Evolutionary conservation across 805 yeast genomes (phyloP).

Genomic region (Monosporozyma solicola): DNA sequence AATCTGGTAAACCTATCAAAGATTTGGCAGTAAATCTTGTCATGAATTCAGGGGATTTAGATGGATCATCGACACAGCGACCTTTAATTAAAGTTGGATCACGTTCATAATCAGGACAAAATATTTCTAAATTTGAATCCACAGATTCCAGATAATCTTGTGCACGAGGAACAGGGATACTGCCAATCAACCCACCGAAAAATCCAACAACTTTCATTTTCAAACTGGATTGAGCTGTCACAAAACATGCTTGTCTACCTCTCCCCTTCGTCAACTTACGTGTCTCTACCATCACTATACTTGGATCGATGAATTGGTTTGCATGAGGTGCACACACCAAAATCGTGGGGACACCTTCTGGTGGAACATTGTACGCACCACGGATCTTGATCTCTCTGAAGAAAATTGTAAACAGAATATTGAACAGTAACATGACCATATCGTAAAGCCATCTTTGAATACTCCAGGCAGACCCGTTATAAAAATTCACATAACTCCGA

Average conservation of each 20-base stretch:
- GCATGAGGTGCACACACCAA: slow-evolving; percentile 80
- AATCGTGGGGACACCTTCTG: slow-evolving; percentile 43
- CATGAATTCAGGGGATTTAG: slow-evolving; percentile 37
- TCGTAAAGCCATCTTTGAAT: slow-evolving; percentile 25
- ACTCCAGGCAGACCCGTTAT: slow-evolving; percentile 20
- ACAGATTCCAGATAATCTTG: slow-evolving; percentile 71
- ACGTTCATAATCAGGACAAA: slow-evolving; percentile 37
- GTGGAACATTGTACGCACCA: slow-evolving; percentile 38
- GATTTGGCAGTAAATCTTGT: slow-evolving; percentile 53
- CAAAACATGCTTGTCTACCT: slow-evolving; percentile 61
- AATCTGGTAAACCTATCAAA: slow-evolving; percentile 65
- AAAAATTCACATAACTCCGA: slow-evolving; percentile 16
- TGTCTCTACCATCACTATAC: slow-evolving; percentile 69
- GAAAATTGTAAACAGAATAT: slow-evolving; percentile 35
- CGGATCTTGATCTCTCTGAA: slow-evolving; percentile 67
- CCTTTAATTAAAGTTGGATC: slow-evolving; percentile 53
- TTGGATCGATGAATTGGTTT: slow-evolving; percentile 79
- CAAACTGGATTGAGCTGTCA: slow-evolving; percentile 75
- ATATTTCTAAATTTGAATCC: slow-evolving; percentile 52
- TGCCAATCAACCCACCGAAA: slow-evolving; percentile 60
- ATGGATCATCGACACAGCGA: slow-evolving; percentile 25
- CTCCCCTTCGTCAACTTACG: slow-evolving; percentile 37
- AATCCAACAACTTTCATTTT: slow-evolving; percentile 57
- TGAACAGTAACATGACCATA: slow-evolving; percentile 21
- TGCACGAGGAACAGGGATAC: slow-evolving; percentile 86